Conservation (phyloP, 2,329 filamentous ascomycete species). For the Microsporum audouinii region DNA sequence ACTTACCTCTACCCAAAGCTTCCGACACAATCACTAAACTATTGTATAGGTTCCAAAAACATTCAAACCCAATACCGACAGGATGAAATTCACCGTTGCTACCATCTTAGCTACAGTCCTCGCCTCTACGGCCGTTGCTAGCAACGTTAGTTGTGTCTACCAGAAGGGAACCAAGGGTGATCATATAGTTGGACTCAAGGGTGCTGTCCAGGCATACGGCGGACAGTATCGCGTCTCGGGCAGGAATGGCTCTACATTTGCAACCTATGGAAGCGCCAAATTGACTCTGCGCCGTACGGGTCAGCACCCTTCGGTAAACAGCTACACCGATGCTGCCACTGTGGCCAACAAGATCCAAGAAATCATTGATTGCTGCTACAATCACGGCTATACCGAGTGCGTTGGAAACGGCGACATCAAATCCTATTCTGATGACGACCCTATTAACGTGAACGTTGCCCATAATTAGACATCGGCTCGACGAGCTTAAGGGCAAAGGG, state of each 20-base stretch:
- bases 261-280: slow-evolving; percentile 8
- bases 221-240: slow-evolving; percentile 9
- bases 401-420: slow-evolving; percentile 9
- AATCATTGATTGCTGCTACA: slow-evolving; percentile 9
- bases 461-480: slow-evolving; percentile 2
- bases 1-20: neutral
- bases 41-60: neutral
- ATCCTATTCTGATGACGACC: slow-evolving; percentile 4
- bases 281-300: slow-evolving; percentile 8
- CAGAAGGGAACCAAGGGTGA: slow-evolving; percentile 6
- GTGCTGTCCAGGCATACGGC: slow-evolving; percentile 6
- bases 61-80: neutral
- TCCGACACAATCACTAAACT: neutral
- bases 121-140: slow-evolving; percentile 6
- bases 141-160: slow-evolving; percentile 7
- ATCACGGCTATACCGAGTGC: slow-evolving; percentile 9
- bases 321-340: slow-evolving; percentile 5
- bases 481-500: neutral
- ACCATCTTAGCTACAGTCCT: slow-evolving; percentile 4
- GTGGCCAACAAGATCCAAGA: slow-evolving; percentile 10
- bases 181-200: slow-evolving; percentile 10
- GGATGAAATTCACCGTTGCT: slow-evolving; percentile 8
- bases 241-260: slow-evolving; percentile 4
- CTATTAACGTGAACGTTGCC: slow-evolving; percentile 8
- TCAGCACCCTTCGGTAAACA: slow-evolving; percentile 1